Evolutionary conservation across 345 rosid genomes (phyloP), one percentile per base, ranked within the genome.

Genomic region (Odontarrhena argentea): DNA sequence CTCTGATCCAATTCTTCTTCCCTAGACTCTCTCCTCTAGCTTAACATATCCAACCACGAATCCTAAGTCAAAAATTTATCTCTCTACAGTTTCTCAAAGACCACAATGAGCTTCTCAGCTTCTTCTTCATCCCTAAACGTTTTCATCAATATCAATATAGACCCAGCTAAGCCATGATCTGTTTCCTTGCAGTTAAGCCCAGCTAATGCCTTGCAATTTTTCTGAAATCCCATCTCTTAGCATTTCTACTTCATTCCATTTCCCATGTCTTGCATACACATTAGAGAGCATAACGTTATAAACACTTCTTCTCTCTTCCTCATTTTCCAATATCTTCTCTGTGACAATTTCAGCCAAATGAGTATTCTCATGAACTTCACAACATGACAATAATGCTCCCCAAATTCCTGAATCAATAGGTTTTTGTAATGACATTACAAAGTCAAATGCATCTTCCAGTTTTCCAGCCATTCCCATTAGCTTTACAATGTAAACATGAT

Each of bases 301-400:
- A 25, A 86, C 79, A 60, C 85, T 82, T 74, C 85, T 82, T 55
- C 79, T 85, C 53, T 72, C 71, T 10, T 88, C 86, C 40, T 85
- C 86, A 55, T 58, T 73, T 61, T 74, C 65, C 25, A 79, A 60
- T 53, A 88, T 81, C 55, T 78, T 86, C 71, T 57, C 80, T 18
- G 87, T 87, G 52, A 82, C 83, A 63, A 85, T 68, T 77, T 85
- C 83, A 30, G 94, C 97, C 84, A 86, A 58, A 59, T 77, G 73
- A 34, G 83, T 54, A 45, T 88, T 73, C 63, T 85, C 85, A 66
- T 79, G 80, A 70, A 58, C 36, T 41, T 86, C 81, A 60, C 96
- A 93, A 76, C 96, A 90, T n/a, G 91, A 85, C 72, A 93, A 70
- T 26, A 93, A 44, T 28, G 96, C 96, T 68, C 92, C 94, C 84